Conservation (phyloP, 352 stramenopile genomes). For the Phytopythium montanum region DNA sequence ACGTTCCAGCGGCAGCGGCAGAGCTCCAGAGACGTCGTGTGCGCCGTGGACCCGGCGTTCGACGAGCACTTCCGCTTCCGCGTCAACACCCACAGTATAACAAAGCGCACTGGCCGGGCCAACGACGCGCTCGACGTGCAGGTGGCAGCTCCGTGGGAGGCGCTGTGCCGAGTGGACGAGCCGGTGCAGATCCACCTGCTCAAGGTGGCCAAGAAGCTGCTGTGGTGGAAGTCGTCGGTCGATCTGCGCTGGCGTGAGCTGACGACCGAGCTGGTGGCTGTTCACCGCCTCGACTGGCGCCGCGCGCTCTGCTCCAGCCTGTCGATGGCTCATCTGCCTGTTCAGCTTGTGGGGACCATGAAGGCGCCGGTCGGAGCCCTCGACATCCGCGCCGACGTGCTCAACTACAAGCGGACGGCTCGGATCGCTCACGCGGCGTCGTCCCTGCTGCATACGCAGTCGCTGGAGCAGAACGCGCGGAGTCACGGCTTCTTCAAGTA, state of each 20-base stretch:
- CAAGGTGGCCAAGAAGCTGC: conserved; percentile 54
- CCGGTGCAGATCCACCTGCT: conserved; percentile 52
- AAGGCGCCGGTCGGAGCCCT: conserved; percentile 68
- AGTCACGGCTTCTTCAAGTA: conserved; percentile 78
- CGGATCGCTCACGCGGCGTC: conserved; percentile 39
- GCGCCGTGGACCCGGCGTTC: conserved; percentile 59
- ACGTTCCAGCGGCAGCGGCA: conserved; percentile 60
- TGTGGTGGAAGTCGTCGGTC: conserved; percentile 11
- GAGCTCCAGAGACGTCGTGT: conserved; percentile 37
- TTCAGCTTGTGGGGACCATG: conserved; percentile 58
- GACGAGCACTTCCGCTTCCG: conserved; percentile 64
- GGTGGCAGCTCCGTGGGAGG: conserved; percentile 58
- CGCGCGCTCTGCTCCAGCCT: conserved; percentile 67
- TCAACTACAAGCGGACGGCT: conserved; percentile 47
- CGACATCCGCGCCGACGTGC: conserved; percentile 63
- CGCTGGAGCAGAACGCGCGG: conserved; percentile 43
- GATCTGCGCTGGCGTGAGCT: conserved; percentile 40
- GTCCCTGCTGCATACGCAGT: conserved; percentile 51
- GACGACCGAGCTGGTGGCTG: conserved; percentile 53
- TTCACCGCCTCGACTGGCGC: conserved; percentile 73
- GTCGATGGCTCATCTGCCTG: conserved; percentile 63
- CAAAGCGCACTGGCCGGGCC: conserved; percentile 14
- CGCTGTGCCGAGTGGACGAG: conserved; percentile 64
- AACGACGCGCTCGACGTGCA: conserved; percentile 45
- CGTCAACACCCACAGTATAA: conserved; percentile 22